Evolutionary conservation across 306 rosid species (phyloP), one percentile per base, ranked within the genome.

Genomic region (Citrullus amarus): DNA sequence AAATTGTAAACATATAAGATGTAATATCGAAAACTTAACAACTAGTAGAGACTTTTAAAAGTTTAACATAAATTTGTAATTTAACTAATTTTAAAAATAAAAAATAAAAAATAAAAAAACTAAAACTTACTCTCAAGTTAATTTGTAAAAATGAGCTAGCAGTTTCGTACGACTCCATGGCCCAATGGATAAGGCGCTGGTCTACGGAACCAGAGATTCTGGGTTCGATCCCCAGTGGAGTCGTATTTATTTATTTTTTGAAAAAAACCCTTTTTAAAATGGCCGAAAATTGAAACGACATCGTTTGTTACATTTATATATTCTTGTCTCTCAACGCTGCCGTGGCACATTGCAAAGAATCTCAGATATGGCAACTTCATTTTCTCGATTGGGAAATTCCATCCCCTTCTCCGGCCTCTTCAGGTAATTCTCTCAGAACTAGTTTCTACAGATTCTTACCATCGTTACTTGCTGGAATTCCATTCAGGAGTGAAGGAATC

Each of bases 141-240:
- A 8, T 25, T 25, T 25, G 28, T 25, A 25, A 25, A 44, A 44
- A 44, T 44, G 13, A 44, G 50, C 0, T 0, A 0, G 0, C 50
- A 44, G 10, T 44, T 3, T 44, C 9, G 46, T 8, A 13, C 16
- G 88, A 86, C 87, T 86, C 85, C 84, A 78, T 86, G 90, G 88
- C 86, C 93, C 91, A 90, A 91, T 91, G 98, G 98, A 93, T 91
- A 90, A 90, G 97, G 96, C 86, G 98, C 93, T 90, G 96, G 93
- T 90, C 97, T 91, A 91, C 92, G 92, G 80, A 93, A 90, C 91
- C 89, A 0, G 83, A 85, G 88, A 82, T 62, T 79, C 85, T 85
- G 88, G 88, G 81, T 85, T 85, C 83, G 85, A 85, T 83, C 82
- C 83, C 83, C 79, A 81, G 81, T 51, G 69, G 50, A 82, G 85